A percentile compares a stretch with the other conserved stretches of the same genome.
phyloP scores from a whole-genome alignment of 805 yeast species.

The Candida koratica region DNA sequence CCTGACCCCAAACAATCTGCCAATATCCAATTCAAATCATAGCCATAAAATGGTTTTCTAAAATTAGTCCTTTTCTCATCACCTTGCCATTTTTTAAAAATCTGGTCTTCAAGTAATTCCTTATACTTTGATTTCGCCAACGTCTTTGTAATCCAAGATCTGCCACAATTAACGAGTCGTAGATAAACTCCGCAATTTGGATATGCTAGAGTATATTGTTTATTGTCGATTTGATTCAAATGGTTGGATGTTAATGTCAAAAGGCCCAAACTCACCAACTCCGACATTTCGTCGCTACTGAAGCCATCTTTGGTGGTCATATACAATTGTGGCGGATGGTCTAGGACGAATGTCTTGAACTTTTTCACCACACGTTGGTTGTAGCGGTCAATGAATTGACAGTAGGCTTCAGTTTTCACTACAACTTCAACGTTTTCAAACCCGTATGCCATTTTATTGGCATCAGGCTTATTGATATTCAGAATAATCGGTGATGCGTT shows the following conservation, averaged over 20 bases:
- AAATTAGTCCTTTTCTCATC: conserved; percentile 35
- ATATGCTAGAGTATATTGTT: conserved; percentile 40
- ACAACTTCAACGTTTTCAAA: conserved; percentile 41
- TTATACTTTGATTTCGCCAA: conserved; percentile 35
- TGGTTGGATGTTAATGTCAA: conserved; percentile 45
- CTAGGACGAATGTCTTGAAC: conserved; percentile 19
- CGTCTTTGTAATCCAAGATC: conserved; percentile 40
- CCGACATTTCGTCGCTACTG: conserved; percentile 24
- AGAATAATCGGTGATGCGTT: conserved; percentile 45
- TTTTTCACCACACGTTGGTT: conserved; percentile 18
- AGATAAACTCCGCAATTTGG: conserved; percentile 51
- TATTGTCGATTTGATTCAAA: conserved; percentile 37
- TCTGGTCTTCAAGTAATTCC: conserved; percentile 41
- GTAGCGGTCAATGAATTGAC: conserved; percentile 16
- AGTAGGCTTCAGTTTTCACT: conserved; percentile 24
- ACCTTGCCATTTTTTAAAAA: conserved; percentile 46
- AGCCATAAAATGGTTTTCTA: conserved; percentile 48
- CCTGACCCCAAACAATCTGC: conserved; percentile 54
- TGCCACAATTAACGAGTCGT: conserved; percentile 41
- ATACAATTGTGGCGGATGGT: conserved; percentile 27
- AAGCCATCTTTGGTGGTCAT: conserved; percentile 22
- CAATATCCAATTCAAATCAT: conserved; percentile 46
- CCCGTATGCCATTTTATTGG: conserved; percentile 40
- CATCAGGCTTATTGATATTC: conserved; percentile 29
- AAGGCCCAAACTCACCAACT: conserved; percentile 39